phyloP scores from a whole-genome alignment of 2,329 filamentous ascomycete species.

The Pestalotiopsis sp. region DNA sequence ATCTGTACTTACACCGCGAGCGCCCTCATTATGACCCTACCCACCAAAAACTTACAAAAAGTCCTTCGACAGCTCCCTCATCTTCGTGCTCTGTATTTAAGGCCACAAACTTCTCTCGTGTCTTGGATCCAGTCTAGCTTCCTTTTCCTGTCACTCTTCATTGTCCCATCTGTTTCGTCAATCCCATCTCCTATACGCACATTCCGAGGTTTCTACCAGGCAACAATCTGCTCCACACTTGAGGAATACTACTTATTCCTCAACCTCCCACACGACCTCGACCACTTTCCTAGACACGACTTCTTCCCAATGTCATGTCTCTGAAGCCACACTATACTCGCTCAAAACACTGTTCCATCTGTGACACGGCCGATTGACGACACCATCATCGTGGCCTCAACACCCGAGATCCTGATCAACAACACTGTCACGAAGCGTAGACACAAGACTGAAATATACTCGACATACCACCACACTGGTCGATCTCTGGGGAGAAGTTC shows the following conservation, averaged over 20 bases:
- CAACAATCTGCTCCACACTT: conserved; percentile 5
- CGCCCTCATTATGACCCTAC: background rate
- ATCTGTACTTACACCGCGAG: background rate
- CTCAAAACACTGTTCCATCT: conserved; percentile 10
- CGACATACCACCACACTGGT: background rate
- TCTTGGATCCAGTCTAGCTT: background rate
- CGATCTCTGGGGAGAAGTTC: background rate
- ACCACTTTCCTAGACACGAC: background rate
- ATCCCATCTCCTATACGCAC: background rate
- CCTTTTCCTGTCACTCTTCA: background rate
- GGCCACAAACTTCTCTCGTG: conserved; percentile 6
- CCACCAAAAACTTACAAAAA: conserved; percentile 11
- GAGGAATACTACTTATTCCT: conserved; percentile 8
- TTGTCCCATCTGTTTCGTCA: background rate
- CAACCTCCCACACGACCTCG: conserved; percentile 4
- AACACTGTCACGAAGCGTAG: conserved; percentile 13
- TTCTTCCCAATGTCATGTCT: conserved; percentile 15
- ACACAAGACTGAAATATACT: conserved; percentile 9
- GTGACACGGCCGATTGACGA: conserved; percentile 15
- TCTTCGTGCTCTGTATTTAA: conserved; percentile 8
- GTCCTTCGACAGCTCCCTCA: conserved; percentile 11
- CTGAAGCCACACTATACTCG: conserved; percentile 6
- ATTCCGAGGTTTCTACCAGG: conserved; percentile 2
- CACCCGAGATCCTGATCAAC: conserved; percentile 13
- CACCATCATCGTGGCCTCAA: conserved; percentile 13